Base-by-base conservation (phyloP, 169 alveolate genomes). In the Plasmodium relictum region DNA sequence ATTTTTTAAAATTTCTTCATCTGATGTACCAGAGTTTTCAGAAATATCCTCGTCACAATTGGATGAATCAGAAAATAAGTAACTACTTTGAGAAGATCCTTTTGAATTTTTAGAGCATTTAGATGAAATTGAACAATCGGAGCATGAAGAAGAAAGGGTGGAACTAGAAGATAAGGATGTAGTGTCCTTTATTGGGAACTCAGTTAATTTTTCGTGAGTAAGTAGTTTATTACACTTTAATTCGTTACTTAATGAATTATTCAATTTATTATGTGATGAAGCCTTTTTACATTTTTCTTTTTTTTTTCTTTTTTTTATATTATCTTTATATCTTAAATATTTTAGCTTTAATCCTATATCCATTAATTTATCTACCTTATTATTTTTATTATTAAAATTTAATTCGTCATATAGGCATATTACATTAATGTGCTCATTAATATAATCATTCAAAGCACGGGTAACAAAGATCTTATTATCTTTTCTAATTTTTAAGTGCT, bases 401-500 rank as follows among this genome's bases (percentile, higher is more conserved):
- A 14, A 18, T 3, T 65, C 45, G 9, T 22, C 41, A 6, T 26
- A 22, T 22, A 66, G 1, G 10, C 22, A 20, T 14, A 80, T 54
- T 12, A 65, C 10, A 31, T 50, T 39, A 26, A 68, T 31, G 16
- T 80, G 59, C 14, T 80, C 72, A 45, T 80, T 80, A 6, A 80
- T 80, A 59, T 80, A 80, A 20, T 80, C 73, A 68, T 80, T 80
- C 45, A 80, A 59, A 0, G 59, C 22, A 20, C 5, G 14, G 20
- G 78, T 66, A 41, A 80, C 41, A 45, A 56, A 66, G 5, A 80
- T 68, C 16, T 80, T 39, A 18, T 80, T 80, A 72, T 80, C 69
- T 54, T 66, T 54, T 41, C 61, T 48, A 6, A 80, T 80, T 56
- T 48, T 9, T 22, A 80, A 61, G 39, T 80, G 90, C 31, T 80